These are phyloP conservation scores for Acacia concinna DNA, from an alignment of 331 rosid genomes.

Conservation along the genomic window DNA sequence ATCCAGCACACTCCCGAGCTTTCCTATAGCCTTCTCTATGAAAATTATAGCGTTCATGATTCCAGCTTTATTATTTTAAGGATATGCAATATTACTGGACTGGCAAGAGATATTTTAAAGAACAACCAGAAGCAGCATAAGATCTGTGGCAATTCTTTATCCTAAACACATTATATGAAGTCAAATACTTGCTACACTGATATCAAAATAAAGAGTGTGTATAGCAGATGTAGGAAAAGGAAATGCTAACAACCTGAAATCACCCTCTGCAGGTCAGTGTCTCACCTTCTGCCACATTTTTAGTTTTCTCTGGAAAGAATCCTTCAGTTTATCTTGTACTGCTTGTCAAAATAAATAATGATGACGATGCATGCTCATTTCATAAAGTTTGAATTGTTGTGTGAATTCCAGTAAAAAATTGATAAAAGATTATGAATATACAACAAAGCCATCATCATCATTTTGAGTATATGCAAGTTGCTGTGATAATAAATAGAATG, in stretches of 20 bases:
- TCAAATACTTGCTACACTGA: neutral
- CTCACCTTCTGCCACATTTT: slow-evolving; percentile 88
- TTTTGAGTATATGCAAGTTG: neutral
- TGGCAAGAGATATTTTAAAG: neutral
- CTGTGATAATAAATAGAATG: neutral
- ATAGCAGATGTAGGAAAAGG: slow-evolving; percentile 7
- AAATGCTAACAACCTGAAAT: slow-evolving; percentile 54
- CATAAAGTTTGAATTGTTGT: slow-evolving; percentile 2
- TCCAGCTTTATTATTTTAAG: slow-evolving; percentile 13
- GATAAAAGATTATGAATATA: neutral
- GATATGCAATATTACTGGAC: slow-evolving; percentile 6
- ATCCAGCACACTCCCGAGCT: slow-evolving; percentile 61
- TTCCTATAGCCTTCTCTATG: slow-evolving; percentile 73
- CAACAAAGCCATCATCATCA: slow-evolving; percentile 10
- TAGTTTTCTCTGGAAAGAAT: slow-evolving; percentile 81
- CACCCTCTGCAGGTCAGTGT: slow-evolving; percentile 72
- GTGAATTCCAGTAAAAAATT: neutral
- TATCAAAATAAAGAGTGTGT: neutral
- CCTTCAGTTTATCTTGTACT: slow-evolving; percentile 90
- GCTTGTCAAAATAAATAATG: slow-evolving; percentile 61
- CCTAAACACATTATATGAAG: neutral
- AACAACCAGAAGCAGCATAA: slow-evolving; percentile 11
- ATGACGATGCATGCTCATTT: neutral
- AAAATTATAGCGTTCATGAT: slow-evolving; percentile 26
- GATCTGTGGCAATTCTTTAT: neutral